A percentile compares a stretch with the other conserved stretches of the same genome.
These are phyloP conservation scores for Yamadazyma kanchanaburiensis DNA, from an alignment of 1,139 yeast species.

Conservation along the genomic window DNA sequence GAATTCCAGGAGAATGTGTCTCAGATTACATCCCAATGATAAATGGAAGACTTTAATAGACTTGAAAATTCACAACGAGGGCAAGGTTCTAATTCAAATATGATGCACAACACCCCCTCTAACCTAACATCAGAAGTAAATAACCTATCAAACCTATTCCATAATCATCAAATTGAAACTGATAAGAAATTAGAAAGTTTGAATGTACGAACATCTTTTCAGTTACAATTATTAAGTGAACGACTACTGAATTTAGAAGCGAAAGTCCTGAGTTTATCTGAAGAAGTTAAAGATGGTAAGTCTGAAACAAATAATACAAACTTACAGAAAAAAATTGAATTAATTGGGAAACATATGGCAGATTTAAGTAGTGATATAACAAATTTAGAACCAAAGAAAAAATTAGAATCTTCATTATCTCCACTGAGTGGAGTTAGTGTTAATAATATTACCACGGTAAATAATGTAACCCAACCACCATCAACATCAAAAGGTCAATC, in stretches of 20 bases:
- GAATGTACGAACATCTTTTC: constrained; percentile 18
- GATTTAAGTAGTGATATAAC: constrained; percentile 15
- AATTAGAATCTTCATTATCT: not conserved
- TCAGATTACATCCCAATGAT: too few species aligned
- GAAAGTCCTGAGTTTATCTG: constrained; percentile 2
- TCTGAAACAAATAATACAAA: constrained; percentile 5
- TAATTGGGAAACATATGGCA: constrained; percentile 16
- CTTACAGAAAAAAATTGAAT: constrained; percentile 11
- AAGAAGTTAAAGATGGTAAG: constrained; percentile 3
- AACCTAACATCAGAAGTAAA: too few species aligned
- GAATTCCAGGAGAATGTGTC: too few species aligned
- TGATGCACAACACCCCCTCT: too few species aligned
- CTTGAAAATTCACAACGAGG: not conserved
- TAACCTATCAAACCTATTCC: too few species aligned
- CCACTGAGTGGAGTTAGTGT: constrained; percentile 3
- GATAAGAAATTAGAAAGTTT: constrained; percentile 20
- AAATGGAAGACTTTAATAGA: constrained; percentile 9
- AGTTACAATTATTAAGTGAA: constrained; percentile 23
- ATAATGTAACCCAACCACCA: constrained; percentile 3
- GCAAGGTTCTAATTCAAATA: too few species aligned
- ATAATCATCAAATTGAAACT: constrained; percentile 12
- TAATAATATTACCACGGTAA: constrained; percentile 1
- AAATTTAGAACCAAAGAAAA: constrained; percentile 7
- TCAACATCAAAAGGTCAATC: constrained; percentile 4
- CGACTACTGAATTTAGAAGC: constrained; percentile 16